phyloP scores from a whole-genome alignment of 1,284 basidiomycete species.

The Tilletia caries region DNA sequence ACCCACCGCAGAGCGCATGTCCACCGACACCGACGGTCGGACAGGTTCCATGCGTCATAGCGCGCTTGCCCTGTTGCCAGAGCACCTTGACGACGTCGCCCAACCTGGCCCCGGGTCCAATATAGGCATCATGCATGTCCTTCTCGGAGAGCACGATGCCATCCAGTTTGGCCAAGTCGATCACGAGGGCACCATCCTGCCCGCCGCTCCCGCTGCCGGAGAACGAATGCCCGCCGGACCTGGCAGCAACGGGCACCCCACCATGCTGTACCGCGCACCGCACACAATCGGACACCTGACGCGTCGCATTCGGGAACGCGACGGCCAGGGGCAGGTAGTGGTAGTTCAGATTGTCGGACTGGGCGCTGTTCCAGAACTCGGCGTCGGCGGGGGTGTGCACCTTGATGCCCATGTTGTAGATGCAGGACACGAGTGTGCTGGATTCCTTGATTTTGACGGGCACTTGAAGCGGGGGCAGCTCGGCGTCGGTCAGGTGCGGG shows the following conservation, averaged over 20 bases:
- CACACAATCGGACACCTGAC: constrained; percentile 42
- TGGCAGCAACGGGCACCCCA: constrained; percentile 40
- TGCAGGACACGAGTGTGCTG: neutral
- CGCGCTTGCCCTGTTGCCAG: constrained; percentile 39
- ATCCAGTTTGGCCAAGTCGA: constrained; percentile 42
- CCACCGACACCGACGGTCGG: constrained; percentile 52
- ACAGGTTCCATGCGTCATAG: constrained; percentile 52
- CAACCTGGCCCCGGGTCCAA: constrained; percentile 49
- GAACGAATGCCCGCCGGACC: constrained; percentile 54
- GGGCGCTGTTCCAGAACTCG: constrained; percentile 26
- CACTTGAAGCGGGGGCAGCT: neutral
- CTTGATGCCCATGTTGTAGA: constrained; percentile 8
- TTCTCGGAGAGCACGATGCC: constrained; percentile 20
- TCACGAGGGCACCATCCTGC: constrained; percentile 43
- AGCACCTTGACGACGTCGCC: constrained; percentile 53
- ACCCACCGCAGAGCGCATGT: constrained; percentile 51
- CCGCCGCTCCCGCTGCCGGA: constrained; percentile 47
- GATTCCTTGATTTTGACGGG: neutral
- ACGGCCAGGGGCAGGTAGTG: constrained; percentile 50
- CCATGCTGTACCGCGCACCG: constrained; percentile 32
- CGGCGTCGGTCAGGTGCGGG: neutral
- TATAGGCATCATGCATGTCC: constrained; percentile 29
- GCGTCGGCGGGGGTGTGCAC: neutral
- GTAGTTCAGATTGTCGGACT: constrained; percentile 53
- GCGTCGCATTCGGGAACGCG: constrained; percentile 34